phyloP scores from a whole-genome alignment of 495 filamentous ascomycete genomes.

The Talaromyces ruber region DNA sequence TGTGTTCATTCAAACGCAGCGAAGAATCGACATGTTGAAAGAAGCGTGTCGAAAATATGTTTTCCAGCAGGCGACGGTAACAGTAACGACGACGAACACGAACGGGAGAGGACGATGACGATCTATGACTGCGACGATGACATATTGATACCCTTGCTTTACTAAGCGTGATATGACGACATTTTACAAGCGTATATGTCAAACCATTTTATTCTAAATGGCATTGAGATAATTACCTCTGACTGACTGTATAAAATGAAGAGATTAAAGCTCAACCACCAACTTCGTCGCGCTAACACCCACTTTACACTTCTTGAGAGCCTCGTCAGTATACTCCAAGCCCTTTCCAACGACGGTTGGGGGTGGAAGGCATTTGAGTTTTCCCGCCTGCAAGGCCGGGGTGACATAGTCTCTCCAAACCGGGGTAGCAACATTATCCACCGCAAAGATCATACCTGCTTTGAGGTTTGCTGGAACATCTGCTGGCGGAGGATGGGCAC shows the following conservation, averaged over 20 bases:
- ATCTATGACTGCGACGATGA: background rate
- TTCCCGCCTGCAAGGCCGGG: conserved; percentile 19
- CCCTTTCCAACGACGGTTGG: conserved; percentile 28
- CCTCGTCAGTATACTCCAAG: conserved; percentile 32
- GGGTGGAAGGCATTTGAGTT: conserved; percentile 19
- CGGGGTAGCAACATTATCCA: conserved; percentile 30
- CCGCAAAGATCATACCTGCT: conserved; percentile 35
- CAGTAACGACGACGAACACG: background rate
- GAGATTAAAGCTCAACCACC: conserved; percentile 19
- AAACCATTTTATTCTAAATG: background rate
- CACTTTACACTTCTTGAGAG: conserved; percentile 21
- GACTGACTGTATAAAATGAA: background rate
- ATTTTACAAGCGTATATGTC: background rate
- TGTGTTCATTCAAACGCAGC: conserved; percentile 69
- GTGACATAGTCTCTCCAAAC: conserved; percentile 30
- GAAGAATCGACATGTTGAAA: conserved; percentile 69
- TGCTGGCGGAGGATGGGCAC: conserved; percentile 20
- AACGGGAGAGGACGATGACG: background rate
- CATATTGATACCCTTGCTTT: conserved; percentile 1
- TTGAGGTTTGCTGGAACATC: conserved; percentile 28
- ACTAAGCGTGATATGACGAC: background rate
- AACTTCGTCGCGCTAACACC: conserved; percentile 33
- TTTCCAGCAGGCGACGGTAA: conserved; percentile 17
- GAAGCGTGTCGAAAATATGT: conserved; percentile 43
- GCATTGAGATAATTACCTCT: background rate